These are phyloP conservation scores for Vanrija sp. DNA, from an alignment of 1,284 basidiomycete genomes.

Conservation along the genomic window DNA sequence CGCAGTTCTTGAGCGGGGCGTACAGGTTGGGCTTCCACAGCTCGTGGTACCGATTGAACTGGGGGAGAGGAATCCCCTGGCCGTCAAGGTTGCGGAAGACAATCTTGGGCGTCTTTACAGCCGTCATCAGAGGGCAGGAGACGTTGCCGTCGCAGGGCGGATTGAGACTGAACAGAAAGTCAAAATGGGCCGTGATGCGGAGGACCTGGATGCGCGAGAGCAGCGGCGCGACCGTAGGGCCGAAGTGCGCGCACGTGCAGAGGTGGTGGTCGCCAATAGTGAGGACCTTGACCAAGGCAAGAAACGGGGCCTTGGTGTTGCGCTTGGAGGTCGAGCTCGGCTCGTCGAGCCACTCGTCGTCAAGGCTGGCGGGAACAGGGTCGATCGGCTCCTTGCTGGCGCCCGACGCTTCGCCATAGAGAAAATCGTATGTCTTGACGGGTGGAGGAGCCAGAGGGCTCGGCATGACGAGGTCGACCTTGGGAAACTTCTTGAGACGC, in stretches of 20 bases:
- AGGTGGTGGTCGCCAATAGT: slow-evolving; percentile 1
- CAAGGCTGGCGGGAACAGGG: too few species aligned
- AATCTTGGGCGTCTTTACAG: neutral
- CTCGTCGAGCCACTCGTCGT: too few species aligned
- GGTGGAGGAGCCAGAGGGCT: too few species aligned
- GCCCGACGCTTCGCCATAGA: too few species aligned
- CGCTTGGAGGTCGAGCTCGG: too few species aligned
- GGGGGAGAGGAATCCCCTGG: neutral
- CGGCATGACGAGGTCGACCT: too few species aligned
- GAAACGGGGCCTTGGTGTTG: slow-evolving; percentile 1
- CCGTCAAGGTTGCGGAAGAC: slow-evolving; percentile 9
- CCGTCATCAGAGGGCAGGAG: neutral
- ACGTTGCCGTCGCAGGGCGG: neutral
- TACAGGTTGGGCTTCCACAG: too few species aligned
- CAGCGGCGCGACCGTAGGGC: neutral
- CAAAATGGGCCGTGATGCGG: neutral
- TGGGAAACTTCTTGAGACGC: too few species aligned
- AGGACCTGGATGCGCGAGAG: neutral
- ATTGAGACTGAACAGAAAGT: neutral
- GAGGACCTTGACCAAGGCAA: slow-evolving; percentile 1
- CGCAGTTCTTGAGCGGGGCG: too few species aligned
- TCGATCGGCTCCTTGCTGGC: too few species aligned
- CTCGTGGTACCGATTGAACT: neutral
- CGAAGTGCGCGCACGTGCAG: neutral
- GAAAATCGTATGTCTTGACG: too few species aligned